Percentiles rank a stretch among this genome's conserved stretches.
These are phyloP conservation scores for Clavispora fructus DNA, from an alignment of 805 yeast species.

Conservation along the genomic window DNA sequence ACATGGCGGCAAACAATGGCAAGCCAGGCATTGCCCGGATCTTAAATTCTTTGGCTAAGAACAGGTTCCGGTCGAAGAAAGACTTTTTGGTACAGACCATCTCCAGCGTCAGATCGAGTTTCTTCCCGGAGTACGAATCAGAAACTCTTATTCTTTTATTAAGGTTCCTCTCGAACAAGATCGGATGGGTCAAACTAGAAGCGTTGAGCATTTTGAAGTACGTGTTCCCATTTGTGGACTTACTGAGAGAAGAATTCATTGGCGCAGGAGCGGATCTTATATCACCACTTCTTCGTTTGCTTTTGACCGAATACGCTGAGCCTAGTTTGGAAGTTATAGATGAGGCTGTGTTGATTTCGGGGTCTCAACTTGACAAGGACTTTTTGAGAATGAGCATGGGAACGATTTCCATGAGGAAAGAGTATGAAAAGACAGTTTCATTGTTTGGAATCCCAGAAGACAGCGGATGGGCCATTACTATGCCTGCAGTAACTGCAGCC, in stretches of 20 bases:
- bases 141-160: constrained; percentile 69
- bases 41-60: constrained; percentile 68
- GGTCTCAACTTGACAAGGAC: constrained; percentile 86
- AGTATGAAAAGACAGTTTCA: constrained; percentile 80
- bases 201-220: constrained; percentile 71
- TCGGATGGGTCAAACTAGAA: constrained; percentile 75
- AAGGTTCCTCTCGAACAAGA: constrained; percentile 73
- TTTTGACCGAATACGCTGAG: constrained; percentile 81
- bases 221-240: constrained; percentile 71
- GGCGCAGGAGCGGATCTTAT: constrained; percentile 95
- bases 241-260: constrained; percentile 69
- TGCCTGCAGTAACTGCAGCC: constrained; percentile 89
- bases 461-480: constrained; percentile 95
- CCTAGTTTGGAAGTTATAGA: constrained; percentile 87
- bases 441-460: constrained; percentile 93
- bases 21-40: constrained; percentile 64
- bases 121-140: constrained; percentile 71
- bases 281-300: constrained; percentile 77
- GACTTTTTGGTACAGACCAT: constrained; percentile 84
- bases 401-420: constrained; percentile 68
- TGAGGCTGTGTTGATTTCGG: constrained; percentile 78
- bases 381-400: constrained; percentile 90
- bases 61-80: constrained; percentile 80
- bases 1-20: constrained; percentile 54
- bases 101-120: constrained; percentile 58